Percentiles rank a stretch among this genome's conserved stretches.
Evolutionary conservation across 352 stramenopile species (phyloP).

Genomic region (Phytophthora cryptogea): DNA sequence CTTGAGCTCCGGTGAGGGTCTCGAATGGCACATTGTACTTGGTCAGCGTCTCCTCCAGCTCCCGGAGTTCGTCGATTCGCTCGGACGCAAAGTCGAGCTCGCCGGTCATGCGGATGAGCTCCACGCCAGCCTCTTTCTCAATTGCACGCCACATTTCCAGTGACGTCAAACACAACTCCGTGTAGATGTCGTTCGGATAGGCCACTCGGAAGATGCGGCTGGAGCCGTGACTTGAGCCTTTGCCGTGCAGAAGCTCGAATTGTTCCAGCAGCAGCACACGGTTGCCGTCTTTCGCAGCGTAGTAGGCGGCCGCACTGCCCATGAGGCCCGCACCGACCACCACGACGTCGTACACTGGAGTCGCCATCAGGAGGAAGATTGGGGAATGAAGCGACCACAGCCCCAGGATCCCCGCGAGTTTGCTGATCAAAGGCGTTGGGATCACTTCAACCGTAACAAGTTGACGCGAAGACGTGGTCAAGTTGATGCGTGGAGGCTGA

Average conservation of each 20-base stretch:
- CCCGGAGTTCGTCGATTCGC: constrained; percentile 31
- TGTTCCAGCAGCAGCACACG: constrained; percentile 78
- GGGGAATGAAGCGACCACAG: constrained; percentile 1
- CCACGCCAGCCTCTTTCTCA: constrained; percentile 37
- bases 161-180: constrained; percentile 64
- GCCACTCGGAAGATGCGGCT: constrained; percentile 85
- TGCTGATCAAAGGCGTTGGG: not conserved
- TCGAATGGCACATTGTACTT: constrained; percentile 47
- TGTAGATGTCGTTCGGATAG: constrained; percentile 77
- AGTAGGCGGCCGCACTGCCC: constrained; percentile 67
- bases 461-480: not conserved
- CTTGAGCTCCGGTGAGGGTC: constrained; percentile 45
- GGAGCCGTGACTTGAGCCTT: constrained; percentile 75
- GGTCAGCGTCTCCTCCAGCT: constrained; percentile 36
- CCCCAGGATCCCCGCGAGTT: not conserved
- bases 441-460: not conserved
- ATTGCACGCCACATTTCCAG: constrained; percentile 64
- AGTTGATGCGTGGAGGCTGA: not conserved
- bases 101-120: constrained; percentile 65
- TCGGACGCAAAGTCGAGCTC: constrained; percentile 54
- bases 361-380: constrained; percentile 20
- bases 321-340: constrained; percentile 68
- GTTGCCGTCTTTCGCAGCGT: constrained; percentile 44
- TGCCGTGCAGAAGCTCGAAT: constrained; percentile 61
- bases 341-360: constrained; percentile 45